Evolutionary conservation across 495 filamentous ascomycete genomes (phyloP).

Genomic region (Lindgomyces ingoldianus): DNA sequence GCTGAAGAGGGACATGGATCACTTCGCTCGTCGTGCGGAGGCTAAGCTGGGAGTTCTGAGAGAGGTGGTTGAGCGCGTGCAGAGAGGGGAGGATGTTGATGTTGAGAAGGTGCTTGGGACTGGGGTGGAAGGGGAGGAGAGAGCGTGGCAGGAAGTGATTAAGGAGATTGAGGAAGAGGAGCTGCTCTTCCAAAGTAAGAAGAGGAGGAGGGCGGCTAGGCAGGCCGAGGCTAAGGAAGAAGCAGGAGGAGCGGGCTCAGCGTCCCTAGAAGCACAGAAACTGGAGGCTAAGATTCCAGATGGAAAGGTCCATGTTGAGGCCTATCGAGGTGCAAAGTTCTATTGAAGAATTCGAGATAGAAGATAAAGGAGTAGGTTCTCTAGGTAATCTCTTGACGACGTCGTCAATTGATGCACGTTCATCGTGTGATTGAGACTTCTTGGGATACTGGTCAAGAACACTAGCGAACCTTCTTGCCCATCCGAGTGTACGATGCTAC

Average conservation of each 20-base stretch:
- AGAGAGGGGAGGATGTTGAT: slow-evolving; percentile 86
- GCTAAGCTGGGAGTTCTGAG: slow-evolving; percentile 73
- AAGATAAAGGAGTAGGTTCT: too few relatives aligned
- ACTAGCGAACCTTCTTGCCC: too few relatives aligned
- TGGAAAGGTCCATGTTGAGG: slow-evolving; percentile 23
- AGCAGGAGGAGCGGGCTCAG: slow-evolving; percentile 1
- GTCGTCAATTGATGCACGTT: too few relatives aligned
- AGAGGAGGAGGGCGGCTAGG: slow-evolving; percentile 39
- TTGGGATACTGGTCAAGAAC: too few relatives aligned
- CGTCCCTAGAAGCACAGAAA: not conserved
- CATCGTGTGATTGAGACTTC: too few relatives aligned
- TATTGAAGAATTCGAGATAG: too few relatives aligned
- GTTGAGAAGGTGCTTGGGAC: slow-evolving; percentile 81
- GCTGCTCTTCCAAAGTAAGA: slow-evolving; percentile 56
- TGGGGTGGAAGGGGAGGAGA: slow-evolving; percentile 71
- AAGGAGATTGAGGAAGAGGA: slow-evolving; percentile 81
- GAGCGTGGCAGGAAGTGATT: slow-evolving; percentile 87
- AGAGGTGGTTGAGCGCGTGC: slow-evolving; percentile 80
- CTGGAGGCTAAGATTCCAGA: not conserved
- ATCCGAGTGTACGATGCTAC: too few relatives aligned
- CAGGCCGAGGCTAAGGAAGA: slow-evolving; percentile 33
- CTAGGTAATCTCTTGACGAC: too few relatives aligned
- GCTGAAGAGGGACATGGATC: slow-evolving; percentile 70
- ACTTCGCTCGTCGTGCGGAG: slow-evolving; percentile 72
- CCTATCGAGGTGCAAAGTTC: slow-evolving; percentile 25